Evolutionary conservation across 805 yeast species (phyloP), one percentile per base, ranked within the genome.

Genomic region (Hanseniaspora pseudoguilliermondii): DNA sequence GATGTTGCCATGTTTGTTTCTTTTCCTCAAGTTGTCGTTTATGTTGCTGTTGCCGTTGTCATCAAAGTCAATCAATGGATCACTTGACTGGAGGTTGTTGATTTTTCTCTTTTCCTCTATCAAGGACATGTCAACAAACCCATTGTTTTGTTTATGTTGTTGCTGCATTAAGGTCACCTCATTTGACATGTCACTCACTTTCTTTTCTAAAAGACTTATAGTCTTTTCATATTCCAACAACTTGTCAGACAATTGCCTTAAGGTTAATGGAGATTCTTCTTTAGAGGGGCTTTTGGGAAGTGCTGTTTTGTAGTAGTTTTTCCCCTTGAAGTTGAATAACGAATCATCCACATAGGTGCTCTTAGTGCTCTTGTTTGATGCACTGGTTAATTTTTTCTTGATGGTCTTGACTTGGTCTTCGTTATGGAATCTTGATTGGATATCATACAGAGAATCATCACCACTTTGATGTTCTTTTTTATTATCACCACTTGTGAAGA

Each of bases 81-180:
- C 55, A 21, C 55, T 51, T 1, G 54, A 50, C n/a, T 50, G 54
- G 1, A 51, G 43, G 13, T 51, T 51, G 32, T 51, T 51, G 20
- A 51, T 51, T 20, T 51, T 51, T 51, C 55, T 51, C 38, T 51
- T 51, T 23, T 51, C 55, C 23, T 51, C 43, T 2, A 51, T 43
- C 27, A 51, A 20, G 2, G 55, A 51, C 36, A 51, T 16, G 16
- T 51, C 55, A 25, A 51, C 40, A 44, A 43, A 51, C 16, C 39
- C 46, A 13, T 43, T 36, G 16, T 23, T 21, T 9, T 34, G 25
- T 13, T 51, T 25, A 20, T 51, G 44, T 20, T 51, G 55, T 18
- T 46, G 49, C 20, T 51, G 46, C 18, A 51, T 34, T 8, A 51
- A 16, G 8, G 27, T n/a, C 29, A 51, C 8, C 16, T 51, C 55